These are phyloP conservation scores for Botrytis cinerea DNA, from an alignment of 2,329 filamentous ascomycete genomes.

Conservation along the genomic window DNA sequence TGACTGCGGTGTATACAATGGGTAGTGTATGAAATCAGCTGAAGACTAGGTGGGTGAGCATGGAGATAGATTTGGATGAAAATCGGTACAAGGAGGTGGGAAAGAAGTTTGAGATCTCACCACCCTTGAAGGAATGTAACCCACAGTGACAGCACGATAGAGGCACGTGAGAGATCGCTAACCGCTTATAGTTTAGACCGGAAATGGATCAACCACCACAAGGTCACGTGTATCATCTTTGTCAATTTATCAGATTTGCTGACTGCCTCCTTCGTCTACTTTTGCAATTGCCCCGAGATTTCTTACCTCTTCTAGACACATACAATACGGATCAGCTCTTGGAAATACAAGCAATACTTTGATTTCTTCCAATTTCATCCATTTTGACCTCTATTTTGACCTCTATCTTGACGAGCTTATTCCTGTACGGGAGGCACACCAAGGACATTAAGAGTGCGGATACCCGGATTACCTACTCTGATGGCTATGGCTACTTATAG, in stretches of 20 bases:
- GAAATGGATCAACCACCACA: not conserved
- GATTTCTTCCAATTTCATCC: not conserved
- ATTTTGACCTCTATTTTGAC: not conserved
- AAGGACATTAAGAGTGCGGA: not conserved
- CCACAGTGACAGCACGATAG: not conserved
- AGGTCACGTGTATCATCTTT: not conserved
- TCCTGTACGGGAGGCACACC: not conserved
- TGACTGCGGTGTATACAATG: not conserved
- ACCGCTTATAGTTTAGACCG: not conserved
- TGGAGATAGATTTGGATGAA: not conserved
- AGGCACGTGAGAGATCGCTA: not conserved
- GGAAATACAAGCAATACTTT: no score
- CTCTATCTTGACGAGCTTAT: not conserved
- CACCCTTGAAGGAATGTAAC: not conserved
- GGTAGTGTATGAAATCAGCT: not conserved
- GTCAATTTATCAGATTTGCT: not conserved
- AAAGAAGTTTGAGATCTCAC: constrained; percentile 3
- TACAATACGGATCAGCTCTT: not conserved
- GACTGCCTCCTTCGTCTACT: not conserved
- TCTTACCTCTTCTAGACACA: not conserved
- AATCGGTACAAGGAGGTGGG: not conserved
- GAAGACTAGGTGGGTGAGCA: not conserved
- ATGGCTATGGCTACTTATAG: not conserved
- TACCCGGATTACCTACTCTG: not conserved
- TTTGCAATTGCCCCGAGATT: not conserved